Base-by-base conservation (phyloP, 805 yeast species). In the Hanseniaspora jakobsenii region DNA sequence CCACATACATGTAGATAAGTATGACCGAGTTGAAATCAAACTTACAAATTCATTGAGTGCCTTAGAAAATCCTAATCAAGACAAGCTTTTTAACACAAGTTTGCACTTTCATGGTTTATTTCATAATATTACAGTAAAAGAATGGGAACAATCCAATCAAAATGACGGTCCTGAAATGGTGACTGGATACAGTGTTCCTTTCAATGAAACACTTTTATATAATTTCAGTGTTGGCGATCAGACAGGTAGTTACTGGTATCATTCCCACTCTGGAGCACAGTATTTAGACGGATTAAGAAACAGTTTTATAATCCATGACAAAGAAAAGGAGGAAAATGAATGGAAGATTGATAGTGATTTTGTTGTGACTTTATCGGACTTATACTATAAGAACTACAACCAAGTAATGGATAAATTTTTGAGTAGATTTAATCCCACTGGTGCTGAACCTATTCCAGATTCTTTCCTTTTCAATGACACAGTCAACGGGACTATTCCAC, bases 81-180 rank as follows among this genome's bases (percentile, higher is more conserved):
- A 19, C 1, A 29, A 23, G 12, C 12, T 16, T 19, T 8, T 35
- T 2, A 38, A 34, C 18, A 80, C 91, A 14, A 68, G 86, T 2
- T 62, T 81, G 50, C 93, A 81, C 64, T 79, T 81, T 72, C 93
- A 81, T 56, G 93, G 93, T 4, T 55, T 81, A 53, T 75, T 77
- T 59, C 83, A 77, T 64, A 70, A 71, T 48, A 78, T 79, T 3
- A 59, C 76, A 6, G 61, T 58, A 51, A 13, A 17, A 10, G 45
- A 26, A 28, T 27, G 30, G 23, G 66, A 65, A 38, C 56, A 58
- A 38, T 38, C 41, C 8, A 52, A 49, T 30, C 73, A 68, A 56
- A 78, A 78, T 84, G 93, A 81, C 58, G 93, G 93, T 10, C 86
- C 91, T 2, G 78, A 76, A 55, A 71, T 72, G 70, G 78, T 81